Conservation (phyloP, 768 basidiomycete species). For the Lenzites betulinus region DNA sequence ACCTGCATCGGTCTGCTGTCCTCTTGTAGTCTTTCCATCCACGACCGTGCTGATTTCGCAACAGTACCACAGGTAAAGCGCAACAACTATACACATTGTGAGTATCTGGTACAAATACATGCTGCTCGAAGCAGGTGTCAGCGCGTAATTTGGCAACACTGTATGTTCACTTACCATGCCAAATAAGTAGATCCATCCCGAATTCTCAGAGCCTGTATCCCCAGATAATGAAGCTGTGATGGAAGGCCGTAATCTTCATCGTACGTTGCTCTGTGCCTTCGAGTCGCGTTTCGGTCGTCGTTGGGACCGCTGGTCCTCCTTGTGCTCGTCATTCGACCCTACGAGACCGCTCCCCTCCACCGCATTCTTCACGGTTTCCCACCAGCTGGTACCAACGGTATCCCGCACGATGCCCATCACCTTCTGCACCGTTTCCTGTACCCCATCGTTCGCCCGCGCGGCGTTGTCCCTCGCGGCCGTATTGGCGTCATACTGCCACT, state of each 20-base stretch:
- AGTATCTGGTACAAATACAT: not conserved
- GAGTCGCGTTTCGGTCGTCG: slow-evolving; percentile 7
- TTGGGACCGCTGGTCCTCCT: not conserved
- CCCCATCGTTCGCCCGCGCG: slow-evolving; percentile 21
- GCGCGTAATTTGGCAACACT: not conserved
- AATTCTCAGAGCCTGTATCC: too few species aligned
- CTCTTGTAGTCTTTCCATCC: too few species aligned
- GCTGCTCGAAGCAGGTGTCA: not conserved
- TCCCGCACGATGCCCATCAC: slow-evolving; percentile 48
- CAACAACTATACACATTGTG: not conserved
- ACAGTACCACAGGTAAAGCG: too few species aligned
- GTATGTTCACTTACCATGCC: not conserved
- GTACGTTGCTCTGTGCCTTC: slow-evolving; percentile 7
- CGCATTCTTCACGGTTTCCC: slow-evolving; percentile 36
- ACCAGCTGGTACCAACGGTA: slow-evolving; percentile 41
- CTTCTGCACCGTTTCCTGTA: slow-evolving; percentile 42
- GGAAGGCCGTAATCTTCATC: not conserved
- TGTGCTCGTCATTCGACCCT: not conserved
- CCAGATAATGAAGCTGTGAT: not conserved
- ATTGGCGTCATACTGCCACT: slow-evolving; percentile 53
- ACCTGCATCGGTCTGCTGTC: not conserved
- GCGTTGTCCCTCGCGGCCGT: slow-evolving; percentile 28
- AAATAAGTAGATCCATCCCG: not conserved
- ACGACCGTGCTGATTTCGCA: too few species aligned
- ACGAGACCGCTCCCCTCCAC: slow-evolving; percentile 24